These are phyloP conservation scores for Kodamaea fungicola DNA, from an alignment of 1,139 yeast species.

Conservation along the genomic window DNA sequence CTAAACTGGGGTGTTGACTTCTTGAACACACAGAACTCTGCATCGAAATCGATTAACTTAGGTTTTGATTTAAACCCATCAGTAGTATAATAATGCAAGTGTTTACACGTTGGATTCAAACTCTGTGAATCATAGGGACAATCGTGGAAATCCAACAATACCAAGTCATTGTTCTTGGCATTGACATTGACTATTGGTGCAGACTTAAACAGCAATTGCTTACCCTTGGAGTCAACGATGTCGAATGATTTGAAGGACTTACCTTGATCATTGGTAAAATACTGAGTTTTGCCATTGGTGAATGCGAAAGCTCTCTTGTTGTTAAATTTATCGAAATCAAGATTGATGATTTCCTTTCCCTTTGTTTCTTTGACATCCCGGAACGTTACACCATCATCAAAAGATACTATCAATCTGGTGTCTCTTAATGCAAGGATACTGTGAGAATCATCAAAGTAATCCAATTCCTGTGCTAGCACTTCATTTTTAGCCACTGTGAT, in stretches of 20 bases:
- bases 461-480: constrained; percentile 14
- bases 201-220: constrained; percentile 9
- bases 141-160: constrained; percentile 34
- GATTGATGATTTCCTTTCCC: constrained; percentile 19
- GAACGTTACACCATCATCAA: constrained; percentile 62
- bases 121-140: constrained; percentile 29
- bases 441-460: constrained; percentile 58
- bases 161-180: constrained; percentile 34
- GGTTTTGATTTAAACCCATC: constrained; percentile 52
- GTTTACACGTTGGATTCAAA: constrained; percentile 26
- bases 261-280: constrained; percentile 56
- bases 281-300: constrained; percentile 38
- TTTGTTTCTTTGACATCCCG: constrained; percentile 26
- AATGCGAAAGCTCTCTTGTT: constrained; percentile 53
- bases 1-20: constrained; percentile 36
- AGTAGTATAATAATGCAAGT: constrained; percentile 43
- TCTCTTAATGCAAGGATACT: constrained; percentile 37
- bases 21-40: constrained; percentile 50
- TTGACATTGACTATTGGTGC: constrained; percentile 32
- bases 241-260: constrained; percentile 51
- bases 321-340: constrained; percentile 45
- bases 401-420: constrained; percentile 37
- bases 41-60: constrained; percentile 29
- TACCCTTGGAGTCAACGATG: constrained; percentile 12
- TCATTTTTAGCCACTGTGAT: constrained; percentile 6